These are phyloP conservation scores for Russula compacta DNA, from an alignment of 768 basidiomycete genomes.

Conservation along the genomic window DNA sequence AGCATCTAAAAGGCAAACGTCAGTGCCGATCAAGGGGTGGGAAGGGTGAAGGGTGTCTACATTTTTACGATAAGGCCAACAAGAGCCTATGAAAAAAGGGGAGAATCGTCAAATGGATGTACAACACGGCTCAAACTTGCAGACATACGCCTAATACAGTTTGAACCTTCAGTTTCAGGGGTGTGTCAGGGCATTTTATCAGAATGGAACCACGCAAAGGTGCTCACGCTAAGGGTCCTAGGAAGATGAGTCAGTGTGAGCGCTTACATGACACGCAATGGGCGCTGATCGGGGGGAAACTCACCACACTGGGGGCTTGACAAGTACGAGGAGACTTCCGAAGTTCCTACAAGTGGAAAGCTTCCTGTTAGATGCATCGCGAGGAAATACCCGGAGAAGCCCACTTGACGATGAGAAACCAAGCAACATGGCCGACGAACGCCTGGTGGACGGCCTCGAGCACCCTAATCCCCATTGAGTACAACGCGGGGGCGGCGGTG, in stretches of 20 bases:
- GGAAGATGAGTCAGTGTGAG: neutral
- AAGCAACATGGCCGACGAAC: conserved; percentile 13
- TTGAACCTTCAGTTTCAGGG: conserved; percentile 9
- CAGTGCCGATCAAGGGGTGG: neutral
- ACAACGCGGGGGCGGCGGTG: neutral
- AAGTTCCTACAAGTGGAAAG: neutral
- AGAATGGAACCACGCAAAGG: neutral
- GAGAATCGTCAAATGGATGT: neutral
- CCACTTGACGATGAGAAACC: conserved; percentile 13
- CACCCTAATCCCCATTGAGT: neutral
- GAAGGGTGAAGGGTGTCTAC: neutral
- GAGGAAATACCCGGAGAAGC: neutral
- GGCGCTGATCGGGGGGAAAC: neutral
- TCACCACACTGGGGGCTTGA: conserved; percentile 17
- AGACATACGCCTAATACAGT: conserved; percentile 15
- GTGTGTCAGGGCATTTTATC: neutral
- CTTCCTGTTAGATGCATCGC: neutral
- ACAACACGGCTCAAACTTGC: neutral
- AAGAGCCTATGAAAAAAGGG: conserved; percentile 1
- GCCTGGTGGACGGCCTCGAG: conserved; percentile 17
- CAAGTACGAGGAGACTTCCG: conserved; percentile 1
- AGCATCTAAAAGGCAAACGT: conserved; percentile 8
- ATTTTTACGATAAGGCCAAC: conserved; percentile 15
- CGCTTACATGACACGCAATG: neutral
- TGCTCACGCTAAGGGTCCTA: conserved; percentile 20